Base-by-base conservation (phyloP, 2,329 filamentous ascomycete genomes). In the Scedosporium aurantiacum region DNA sequence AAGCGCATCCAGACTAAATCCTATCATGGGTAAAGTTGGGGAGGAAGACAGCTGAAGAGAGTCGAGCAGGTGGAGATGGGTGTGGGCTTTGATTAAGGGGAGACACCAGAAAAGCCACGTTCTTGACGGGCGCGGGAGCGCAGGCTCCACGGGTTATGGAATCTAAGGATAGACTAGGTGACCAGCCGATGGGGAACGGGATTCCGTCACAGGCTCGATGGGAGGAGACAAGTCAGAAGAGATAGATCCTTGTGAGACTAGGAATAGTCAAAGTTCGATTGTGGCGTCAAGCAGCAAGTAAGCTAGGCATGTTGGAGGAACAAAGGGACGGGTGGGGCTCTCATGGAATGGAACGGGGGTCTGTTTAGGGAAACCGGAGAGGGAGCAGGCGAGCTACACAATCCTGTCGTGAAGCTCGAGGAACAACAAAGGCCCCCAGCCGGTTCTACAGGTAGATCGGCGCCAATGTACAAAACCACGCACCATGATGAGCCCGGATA, bases 161-260 rank as follows among this genome's bases (percentile, higher is more conserved):
- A 54, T 54, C 50, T n/a, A 40, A 40, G 21, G 32, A 40, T 16
- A 43, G 45, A 54, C 37, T 14, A 60, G 32, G 50, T 47, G 56
- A 52, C 59, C 59, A 47, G 47, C 50, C 50, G 59, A 57, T 37
- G 41, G 50, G 5, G 23, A 55, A 25, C 45, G 59, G 50, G 59
- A 43, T 55, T 57, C 25, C 50, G 50, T 61, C 50, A 56, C 59
- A 56, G 59, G 59, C 10, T 52, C 37, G 37, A 41, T 28, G 32
- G 52, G 21, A 61, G 59, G 47, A 55, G 58, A 61, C 59, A 56
- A 56, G 59, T 61, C 59, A 61, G 40, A 57, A 61, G 41, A 54
- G 23, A 32, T 32, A 25, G 12, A 16, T n/a, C 52, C 23, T 47
- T 61, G 59, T 61, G 59, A 61, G 59, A 61, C 59, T 57, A 25